These are phyloP conservation scores for Aspergillus puulaauensis DNA, from an alignment of 2,329 filamentous ascomycete genomes.

Conservation along the genomic window DNA sequence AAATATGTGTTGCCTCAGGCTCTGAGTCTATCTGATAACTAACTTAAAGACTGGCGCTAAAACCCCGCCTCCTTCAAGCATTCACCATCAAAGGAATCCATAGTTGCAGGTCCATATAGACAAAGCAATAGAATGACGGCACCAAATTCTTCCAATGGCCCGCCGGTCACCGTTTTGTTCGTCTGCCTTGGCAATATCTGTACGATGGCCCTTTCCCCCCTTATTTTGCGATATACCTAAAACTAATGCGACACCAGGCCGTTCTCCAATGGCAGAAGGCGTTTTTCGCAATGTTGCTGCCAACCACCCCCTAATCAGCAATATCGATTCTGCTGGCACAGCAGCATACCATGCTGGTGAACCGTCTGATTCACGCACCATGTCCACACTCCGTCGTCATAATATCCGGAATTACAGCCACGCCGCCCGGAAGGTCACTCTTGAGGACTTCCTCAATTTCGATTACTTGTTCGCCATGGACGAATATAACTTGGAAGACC, in stretches of 20 bases:
- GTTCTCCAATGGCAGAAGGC: constrained; percentile 93
- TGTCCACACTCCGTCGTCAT: constrained; percentile 71
- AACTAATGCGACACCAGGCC: constrained; percentile 42
- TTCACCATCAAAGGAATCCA: neutral
- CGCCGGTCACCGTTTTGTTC: constrained; percentile 73
- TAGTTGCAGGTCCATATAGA: neutral
- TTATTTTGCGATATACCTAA: neutral
- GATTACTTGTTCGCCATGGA: constrained; percentile 98
- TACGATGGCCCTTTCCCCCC: constrained; percentile 28
- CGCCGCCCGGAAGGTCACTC: constrained; percentile 68
- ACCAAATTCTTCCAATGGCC: constrained; percentile 10
- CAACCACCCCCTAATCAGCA: constrained; percentile 58
- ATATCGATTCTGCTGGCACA: constrained; percentile 87
- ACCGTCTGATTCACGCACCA: constrained; percentile 76
- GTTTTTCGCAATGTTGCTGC: constrained; percentile 75
- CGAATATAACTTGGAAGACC: constrained; percentile 70
- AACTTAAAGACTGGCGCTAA: neutral
- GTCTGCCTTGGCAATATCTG: constrained; percentile 98
- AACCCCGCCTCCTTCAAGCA: constrained; percentile 4
- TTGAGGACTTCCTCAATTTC: constrained; percentile 76
- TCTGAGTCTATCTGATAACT: constrained; percentile 2
- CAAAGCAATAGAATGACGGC: constrained; percentile 22
- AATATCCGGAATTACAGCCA: constrained; percentile 77
- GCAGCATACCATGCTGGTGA: constrained; percentile 80
- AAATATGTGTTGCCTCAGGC: neutral